Conservation (phyloP, 2,329 filamentous ascomycete genomes). For the Penicillium sp. region DNA sequence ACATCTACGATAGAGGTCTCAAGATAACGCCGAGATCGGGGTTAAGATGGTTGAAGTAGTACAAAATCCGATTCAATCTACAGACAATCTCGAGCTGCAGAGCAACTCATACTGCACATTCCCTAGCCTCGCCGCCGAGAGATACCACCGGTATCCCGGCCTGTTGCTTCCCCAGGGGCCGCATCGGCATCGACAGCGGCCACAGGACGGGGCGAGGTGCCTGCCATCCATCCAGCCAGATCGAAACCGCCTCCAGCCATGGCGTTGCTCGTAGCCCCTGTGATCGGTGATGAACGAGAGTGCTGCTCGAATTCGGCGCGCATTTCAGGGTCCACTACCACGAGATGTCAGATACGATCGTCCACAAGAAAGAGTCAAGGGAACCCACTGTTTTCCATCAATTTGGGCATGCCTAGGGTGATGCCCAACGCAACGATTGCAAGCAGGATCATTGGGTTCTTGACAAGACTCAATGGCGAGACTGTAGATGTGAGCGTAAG, state of each 20-base stretch:
- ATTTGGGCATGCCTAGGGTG: constrained; percentile 88
- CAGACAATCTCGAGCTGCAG: not conserved
- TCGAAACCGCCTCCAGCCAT: constrained; percentile 60
- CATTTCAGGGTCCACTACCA: constrained; percentile 89
- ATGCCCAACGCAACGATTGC: constrained; percentile 75
- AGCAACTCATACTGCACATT: not conserved
- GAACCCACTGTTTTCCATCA: constrained; percentile 87
- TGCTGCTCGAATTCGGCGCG: constrained; percentile 87
- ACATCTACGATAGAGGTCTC: not conserved
- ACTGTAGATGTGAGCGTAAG: constrained; percentile 46
- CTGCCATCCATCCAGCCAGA: constrained; percentile 65
- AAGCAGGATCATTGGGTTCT: constrained; percentile 96
- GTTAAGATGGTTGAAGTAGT: not conserved
- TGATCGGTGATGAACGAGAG: constrained; percentile 69
- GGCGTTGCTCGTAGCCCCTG: constrained; percentile 55
- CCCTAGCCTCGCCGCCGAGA: constrained; percentile 28
- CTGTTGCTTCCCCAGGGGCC: constrained; percentile 22
- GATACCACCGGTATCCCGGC: constrained; percentile 25
- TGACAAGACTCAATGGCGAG: constrained; percentile 74
- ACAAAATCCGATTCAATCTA: not conserved
- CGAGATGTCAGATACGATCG: not conserved
- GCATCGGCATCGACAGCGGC: constrained; percentile 17
- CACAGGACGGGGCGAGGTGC: constrained; percentile 37
- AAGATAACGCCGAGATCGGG: not conserved
- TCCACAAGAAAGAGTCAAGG: not conserved